Evolutionary conservation across 495 filamentous ascomycete genomes (phyloP).

Genomic region (Penicillium cosmopolitanum): DNA sequence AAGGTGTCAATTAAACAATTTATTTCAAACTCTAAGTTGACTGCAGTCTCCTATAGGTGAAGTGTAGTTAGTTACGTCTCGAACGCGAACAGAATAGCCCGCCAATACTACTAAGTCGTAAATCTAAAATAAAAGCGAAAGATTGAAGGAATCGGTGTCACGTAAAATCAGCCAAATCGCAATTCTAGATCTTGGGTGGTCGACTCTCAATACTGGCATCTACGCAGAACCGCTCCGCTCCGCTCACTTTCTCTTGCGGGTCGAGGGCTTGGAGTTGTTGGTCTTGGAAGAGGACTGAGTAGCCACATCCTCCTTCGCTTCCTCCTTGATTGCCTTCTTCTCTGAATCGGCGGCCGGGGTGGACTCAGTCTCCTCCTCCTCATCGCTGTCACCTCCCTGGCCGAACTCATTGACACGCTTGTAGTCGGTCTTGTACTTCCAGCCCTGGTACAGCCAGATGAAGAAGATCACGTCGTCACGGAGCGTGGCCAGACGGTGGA

Average conservation of each 20-base stretch:
- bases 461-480: slow-evolving; percentile 98
- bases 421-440: slow-evolving; percentile 90
- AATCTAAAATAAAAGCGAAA: neutral
- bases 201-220: neutral
- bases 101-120: neutral
- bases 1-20: neutral
- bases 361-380: slow-evolving; percentile 52
- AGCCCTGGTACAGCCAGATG: slow-evolving; percentile 95
- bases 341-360: slow-evolving; percentile 40
- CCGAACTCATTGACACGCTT: slow-evolving; percentile 96
- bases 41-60: no score
- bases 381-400: slow-evolving; percentile 89
- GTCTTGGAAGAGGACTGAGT: slow-evolving; percentile 40
- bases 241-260: slow-evolving; percentile 49
- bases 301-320: slow-evolving; percentile 37
- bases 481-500: slow-evolving; percentile 92
- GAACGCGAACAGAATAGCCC: neutral
- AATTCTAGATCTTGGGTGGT: neutral
- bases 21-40: neutral
- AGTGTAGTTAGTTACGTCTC: no score
- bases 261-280: slow-evolving; percentile 31
- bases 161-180: neutral
- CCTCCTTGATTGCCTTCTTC: slow-evolving; percentile 52
- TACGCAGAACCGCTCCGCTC: no score
- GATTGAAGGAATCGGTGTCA: neutral